Conservation (phyloP, 352 stramenopile species). For the Phytopythium ostracodes region DNA sequence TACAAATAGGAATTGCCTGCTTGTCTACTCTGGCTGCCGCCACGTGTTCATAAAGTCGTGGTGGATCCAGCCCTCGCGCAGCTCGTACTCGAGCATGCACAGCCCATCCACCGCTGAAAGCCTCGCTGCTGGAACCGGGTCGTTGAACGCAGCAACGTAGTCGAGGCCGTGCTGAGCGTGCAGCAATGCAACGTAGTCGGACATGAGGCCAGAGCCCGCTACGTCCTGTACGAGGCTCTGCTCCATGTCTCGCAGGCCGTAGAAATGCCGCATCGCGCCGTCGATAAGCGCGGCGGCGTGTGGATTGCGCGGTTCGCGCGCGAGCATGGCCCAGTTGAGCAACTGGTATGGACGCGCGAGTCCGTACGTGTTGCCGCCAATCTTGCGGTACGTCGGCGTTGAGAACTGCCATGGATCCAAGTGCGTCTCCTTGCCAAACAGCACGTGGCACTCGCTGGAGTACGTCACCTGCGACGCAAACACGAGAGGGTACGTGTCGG, state of each 20-base stretch:
- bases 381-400: conserved; percentile 5
- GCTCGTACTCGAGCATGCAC: conserved; percentile 6
- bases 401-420: not conserved
- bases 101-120: conserved; percentile 6
- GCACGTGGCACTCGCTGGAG: conserved; percentile 8
- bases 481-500: conserved; percentile 10
- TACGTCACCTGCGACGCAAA: conserved; percentile 1
- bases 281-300: conserved; percentile 13
- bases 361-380: conserved; percentile 4
- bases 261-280: conserved; percentile 14
- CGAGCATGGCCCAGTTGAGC: conserved; percentile 18
- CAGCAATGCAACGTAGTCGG: conserved; percentile 17
- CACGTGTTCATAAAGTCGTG: not conserved
- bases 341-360: conserved; percentile 14
- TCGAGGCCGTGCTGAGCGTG: conserved; percentile 5
- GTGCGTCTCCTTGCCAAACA: conserved; percentile 14
- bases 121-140: not conserved
- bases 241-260: conserved; percentile 16
- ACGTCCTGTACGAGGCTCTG: conserved; percentile 11
- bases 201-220: conserved; percentile 11
- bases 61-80: conserved; percentile 2
- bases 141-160: not conserved
- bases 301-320: conserved; percentile 7
- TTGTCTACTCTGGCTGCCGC: not conserved
- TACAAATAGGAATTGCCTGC: conserved; percentile 55